Evolutionary conservation across 495 filamentous ascomycete genomes (phyloP).

Genomic region (Chaetomium cochliodes): DNA sequence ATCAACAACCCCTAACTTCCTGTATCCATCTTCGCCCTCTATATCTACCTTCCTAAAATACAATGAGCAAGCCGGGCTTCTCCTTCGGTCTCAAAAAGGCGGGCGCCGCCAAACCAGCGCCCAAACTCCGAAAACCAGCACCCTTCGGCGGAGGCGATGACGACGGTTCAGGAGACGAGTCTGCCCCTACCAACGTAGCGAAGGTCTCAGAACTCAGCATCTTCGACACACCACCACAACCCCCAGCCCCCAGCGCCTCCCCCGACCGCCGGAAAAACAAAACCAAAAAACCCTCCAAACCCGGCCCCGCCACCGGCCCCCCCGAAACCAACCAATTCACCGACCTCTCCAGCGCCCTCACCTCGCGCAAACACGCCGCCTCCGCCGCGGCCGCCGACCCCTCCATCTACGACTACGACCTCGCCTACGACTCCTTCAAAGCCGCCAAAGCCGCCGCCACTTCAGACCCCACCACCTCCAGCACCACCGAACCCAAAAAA

Average conservation of each 20-base stretch:
- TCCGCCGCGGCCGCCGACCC: slow-evolving; percentile 61
- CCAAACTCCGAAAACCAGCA: slow-evolving; percentile 26
- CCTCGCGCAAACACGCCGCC: slow-evolving; percentile 55
- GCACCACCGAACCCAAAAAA: slow-evolving; percentile 46
- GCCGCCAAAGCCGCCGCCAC: slow-evolving; percentile 37
- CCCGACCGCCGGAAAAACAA: slow-evolving; percentile 31
- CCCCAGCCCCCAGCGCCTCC: slow-evolving; percentile 6
- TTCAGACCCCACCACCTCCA: slow-evolving; percentile 37
- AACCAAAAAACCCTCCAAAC: slow-evolving; percentile 40
- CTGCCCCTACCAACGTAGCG: slow-evolving; percentile 16
- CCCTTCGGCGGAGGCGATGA: slow-evolving; percentile 35
- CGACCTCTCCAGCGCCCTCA: slow-evolving; percentile 55
- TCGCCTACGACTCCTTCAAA: slow-evolving; percentile 65
- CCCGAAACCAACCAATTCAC: slow-evolving; percentile 41
- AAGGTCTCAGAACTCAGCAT: slow-evolving; percentile 30
- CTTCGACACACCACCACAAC: slow-evolving; percentile 13
- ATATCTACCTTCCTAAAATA: neutral
- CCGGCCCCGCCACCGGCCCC: neutral
- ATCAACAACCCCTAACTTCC: slow-evolving; percentile 1
- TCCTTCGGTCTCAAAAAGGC: slow-evolving; percentile 45
- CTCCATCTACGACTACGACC: slow-evolving; percentile 75
- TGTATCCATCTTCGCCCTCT: neutral
- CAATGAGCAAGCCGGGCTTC: slow-evolving; percentile 35
- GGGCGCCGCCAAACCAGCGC: slow-evolving; percentile 25
- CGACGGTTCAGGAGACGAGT: slow-evolving; percentile 26